phyloP scores from a whole-genome alignment of 2,329 filamentous ascomycete species.

The Xylaria polymorpha region DNA sequence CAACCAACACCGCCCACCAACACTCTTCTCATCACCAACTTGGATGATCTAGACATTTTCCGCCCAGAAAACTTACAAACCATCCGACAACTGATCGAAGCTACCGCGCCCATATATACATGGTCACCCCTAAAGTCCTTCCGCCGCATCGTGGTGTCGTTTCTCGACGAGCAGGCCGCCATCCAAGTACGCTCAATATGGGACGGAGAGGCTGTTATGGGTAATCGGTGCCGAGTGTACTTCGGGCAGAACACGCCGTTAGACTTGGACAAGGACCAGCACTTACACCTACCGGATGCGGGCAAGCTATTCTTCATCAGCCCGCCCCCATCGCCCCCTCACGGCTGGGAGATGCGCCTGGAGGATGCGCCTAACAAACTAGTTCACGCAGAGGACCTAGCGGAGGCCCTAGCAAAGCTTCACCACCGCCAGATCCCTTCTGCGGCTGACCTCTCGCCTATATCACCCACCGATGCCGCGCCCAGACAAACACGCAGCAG shows the following conservation, averaged over 20 bases:
- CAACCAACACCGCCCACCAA: slow-evolving; percentile 82
- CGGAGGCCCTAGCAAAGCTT: slow-evolving; percentile 72
- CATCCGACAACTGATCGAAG: slow-evolving; percentile 76
- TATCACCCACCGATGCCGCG: slow-evolving; percentile 55
- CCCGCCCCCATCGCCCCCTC: slow-evolving; percentile 74
- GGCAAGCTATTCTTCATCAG: slow-evolving; percentile 80
- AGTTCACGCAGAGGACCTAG: slow-evolving; percentile 76
- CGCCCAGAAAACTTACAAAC: slow-evolving; percentile 77
- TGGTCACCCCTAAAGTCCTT: slow-evolving; percentile 87
- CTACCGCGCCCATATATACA: slow-evolving; percentile 77
- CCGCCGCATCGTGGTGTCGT: slow-evolving; percentile 82
- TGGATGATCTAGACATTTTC: slow-evolving; percentile 79
- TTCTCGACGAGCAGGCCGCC: slow-evolving; percentile 76
- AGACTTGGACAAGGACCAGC: slow-evolving; percentile 61
- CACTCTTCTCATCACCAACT: slow-evolving; percentile 86
- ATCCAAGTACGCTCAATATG: slow-evolving; percentile 77
- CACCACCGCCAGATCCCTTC: slow-evolving; percentile 56
- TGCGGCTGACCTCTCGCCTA: slow-evolving; percentile 46
- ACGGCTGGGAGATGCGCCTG: slow-evolving; percentile 75
- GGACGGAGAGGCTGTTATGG: slow-evolving; percentile 79
- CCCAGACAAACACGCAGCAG: slow-evolving; percentile 62
- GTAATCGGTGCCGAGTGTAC: slow-evolving; percentile 75
- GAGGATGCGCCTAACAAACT: slow-evolving; percentile 77
- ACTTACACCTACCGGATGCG: slow-evolving; percentile 74
- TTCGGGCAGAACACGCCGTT: slow-evolving; percentile 73